Evolutionary conservation across 352 stramenopile genomes (phyloP), one percentile per base, ranked within the genome.

Genomic region (Phytophthora megakarya): DNA sequence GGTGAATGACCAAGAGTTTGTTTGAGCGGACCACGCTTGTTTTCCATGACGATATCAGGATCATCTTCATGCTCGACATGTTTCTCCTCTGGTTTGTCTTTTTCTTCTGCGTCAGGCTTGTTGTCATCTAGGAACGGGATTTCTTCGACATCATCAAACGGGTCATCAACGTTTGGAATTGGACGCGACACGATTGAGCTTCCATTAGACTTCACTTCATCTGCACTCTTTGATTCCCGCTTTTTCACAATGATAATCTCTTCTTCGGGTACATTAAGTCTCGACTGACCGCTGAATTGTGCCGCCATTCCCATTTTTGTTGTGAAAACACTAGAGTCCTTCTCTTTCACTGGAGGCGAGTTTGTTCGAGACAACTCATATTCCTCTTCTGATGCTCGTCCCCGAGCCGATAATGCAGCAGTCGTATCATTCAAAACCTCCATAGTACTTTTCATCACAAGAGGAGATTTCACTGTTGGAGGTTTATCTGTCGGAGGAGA

Each of bases 91-190:
- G 19, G 23, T 1, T 61, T 52, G 21, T 61, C 53, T 30, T 55
- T 46, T 8, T 30, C 19, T 56, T 89, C 89, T 0, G 73, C 38
- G 13, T 88, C 69, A 7, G 75, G 48, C 30, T 84, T 83, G 1
- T 63, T 49, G 21, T 90, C 78, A 35, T 92, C 81, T 1, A 93
- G 47, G 59, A 92, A 92, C 3, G 82, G 82, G 19, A 93, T 92
- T 35, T 93, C 84, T 48, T 93, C 84, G 2, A 93, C 75, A 22
- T 92, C 84, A 12, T 93, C 84, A n/a, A 87, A 77, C n/a, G 73
- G 76, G 35, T 90, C 78, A 16, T 91, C 78, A 1, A 86, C 37
- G 21, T 73, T 67, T 1, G 70, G 21, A n/a, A 68, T 55, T 11
- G 46, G 46, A 2, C 26, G 44, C 3, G 44, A 33, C 2, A 25